Evolutionary conservation across 164 flowering plant species (phyloP), one percentile per base, ranked within the genome.

Genomic region (Houttuynia cordata): DNA sequence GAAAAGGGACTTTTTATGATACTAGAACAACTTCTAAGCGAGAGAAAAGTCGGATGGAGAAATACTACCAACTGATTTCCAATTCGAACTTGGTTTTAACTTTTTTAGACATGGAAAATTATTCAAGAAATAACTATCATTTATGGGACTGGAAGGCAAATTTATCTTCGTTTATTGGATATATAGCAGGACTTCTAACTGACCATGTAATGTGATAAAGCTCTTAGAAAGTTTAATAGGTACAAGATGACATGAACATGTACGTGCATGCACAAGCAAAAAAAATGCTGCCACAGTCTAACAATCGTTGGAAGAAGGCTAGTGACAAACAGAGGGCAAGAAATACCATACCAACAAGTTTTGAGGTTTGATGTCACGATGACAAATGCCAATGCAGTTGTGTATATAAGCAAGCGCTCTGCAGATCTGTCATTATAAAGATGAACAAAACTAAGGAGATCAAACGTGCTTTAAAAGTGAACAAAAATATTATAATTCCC

Each of bases 291-390:
- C 17, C 10, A 21, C 58, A 52, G 8, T 52, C 55, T 23, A 30
- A 30, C 37, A 30, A 30, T 30, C 37, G 12, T 20, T 6, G 24
- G 56, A 56, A 19, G 19, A 21, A 24, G 1, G 30, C 19, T 24
- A 56, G 7, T 3, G 21, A 56, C 37, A 24, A 13, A 56, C 24
- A n/a, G 20, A 45, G 17, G 1, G 57, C 34, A n/a, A 57, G 45
- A 52, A 56, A 18, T 53, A 62, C 59, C 87, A 79, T 78, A 90
- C 97, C 37, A 90, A 84, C 67, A 90, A 74, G 74, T 90, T 90
- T 68, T 90, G 97, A 42, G 97, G 97, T 69, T 90, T 90, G 73
- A 90, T 90, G 71, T 90, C 97, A 53, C 97, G 96, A 71, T 91
- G 97, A 76, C 97, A 91, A 25, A 91, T 86, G 42, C 93, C 96